Base-by-base conservation (phyloP, 495 filamentous ascomycete species). In the Hapsidospora chrysogenum region DNA sequence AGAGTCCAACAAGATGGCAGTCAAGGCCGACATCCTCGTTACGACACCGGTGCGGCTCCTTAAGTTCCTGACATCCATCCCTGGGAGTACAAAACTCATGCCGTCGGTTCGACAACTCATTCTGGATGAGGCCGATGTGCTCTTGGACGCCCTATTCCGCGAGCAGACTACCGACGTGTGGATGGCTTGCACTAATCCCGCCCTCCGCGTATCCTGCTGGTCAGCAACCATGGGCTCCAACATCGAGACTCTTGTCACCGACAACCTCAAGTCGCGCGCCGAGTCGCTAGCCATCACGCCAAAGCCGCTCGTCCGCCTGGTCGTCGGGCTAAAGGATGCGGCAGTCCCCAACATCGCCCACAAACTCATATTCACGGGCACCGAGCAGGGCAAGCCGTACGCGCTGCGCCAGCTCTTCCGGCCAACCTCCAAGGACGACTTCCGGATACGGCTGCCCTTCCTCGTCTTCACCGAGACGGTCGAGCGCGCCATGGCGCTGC, bases 141-240 rank as follows among this genome's bases (percentile, higher is more conserved):
- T 97, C 9, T 68, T 97, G 10, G 89, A 99, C 41, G 74, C 80
- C 9, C 61, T 92, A 9, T 96, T 97, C 59, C 70, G 80, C 20
- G 77, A 86, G 17, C 92, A 97, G 47, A 96, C 85, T 0, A 60
- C 94, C 16, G 69, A 66, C 21, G 81, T 95, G 45, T 96, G 87
- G 89, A 63, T 69, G 15, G 64, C 78, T 13, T 85, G 81, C 53
- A 68, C 64, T 6, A 68, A 76, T 41, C 60, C 72, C 2, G 52
- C 63, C 14, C 63, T 96, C 8, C 66, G 76, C 4, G 70, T 83
- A 2, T 78, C 75, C 31, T 71, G 92, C 33, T 99, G 86, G 82
- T 95, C 86, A 14, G 89, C 92, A 7, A 97, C 89, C 2, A 96
- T 97, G 77, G 82, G 78, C 13, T 93, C 89, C 13, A 85, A 76